Evolutionary conservation across 2,329 filamentous ascomycete genomes (phyloP).

Genomic region (Paraphaeosphaeria minitans): DNA sequence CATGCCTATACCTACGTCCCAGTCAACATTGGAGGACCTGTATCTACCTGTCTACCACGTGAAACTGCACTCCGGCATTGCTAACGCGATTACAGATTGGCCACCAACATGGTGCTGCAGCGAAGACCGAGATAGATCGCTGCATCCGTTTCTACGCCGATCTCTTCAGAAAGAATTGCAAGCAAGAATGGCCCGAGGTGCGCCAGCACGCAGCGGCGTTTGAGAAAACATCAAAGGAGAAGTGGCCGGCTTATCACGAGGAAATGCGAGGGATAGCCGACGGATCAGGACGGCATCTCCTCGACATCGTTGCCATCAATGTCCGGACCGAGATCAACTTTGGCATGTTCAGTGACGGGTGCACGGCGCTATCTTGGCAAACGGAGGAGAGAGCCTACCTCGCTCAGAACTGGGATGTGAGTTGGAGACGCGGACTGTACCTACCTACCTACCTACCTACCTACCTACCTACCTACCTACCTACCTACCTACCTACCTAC

Average conservation of each 20-base stretch:
- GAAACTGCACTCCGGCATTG: background rate
- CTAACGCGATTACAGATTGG: conserved; percentile 51
- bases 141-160: conserved; percentile 55
- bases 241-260: conserved; percentile 51
- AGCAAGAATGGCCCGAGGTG: conserved; percentile 54
- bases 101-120: conserved; percentile 51
- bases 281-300: conserved; percentile 52
- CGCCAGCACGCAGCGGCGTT: conserved; percentile 55
- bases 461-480: too few relatives aligned
- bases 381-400: conserved; percentile 50
- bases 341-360: conserved; percentile 63
- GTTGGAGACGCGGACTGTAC: conserved; percentile 15
- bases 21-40: too few relatives aligned
- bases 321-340: conserved; percentile 64
- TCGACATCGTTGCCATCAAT: conserved; percentile 64
- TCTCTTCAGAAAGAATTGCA: conserved; percentile 55
- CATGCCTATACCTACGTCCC: too few relatives aligned
- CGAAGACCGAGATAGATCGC: conserved; percentile 48
- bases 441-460: too few relatives aligned
- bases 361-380: conserved; percentile 58
- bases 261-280: conserved; percentile 60
- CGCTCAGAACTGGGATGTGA: conserved; percentile 64
- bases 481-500: too few relatives aligned
- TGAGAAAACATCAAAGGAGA: conserved; percentile 49
- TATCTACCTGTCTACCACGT: too few relatives aligned